A percentile compares a stretch with the other conserved stretches of the same genome.
Conservation (phyloP, 2,329 filamentous ascomycete species). For the Alternaria sp. region DNA sequence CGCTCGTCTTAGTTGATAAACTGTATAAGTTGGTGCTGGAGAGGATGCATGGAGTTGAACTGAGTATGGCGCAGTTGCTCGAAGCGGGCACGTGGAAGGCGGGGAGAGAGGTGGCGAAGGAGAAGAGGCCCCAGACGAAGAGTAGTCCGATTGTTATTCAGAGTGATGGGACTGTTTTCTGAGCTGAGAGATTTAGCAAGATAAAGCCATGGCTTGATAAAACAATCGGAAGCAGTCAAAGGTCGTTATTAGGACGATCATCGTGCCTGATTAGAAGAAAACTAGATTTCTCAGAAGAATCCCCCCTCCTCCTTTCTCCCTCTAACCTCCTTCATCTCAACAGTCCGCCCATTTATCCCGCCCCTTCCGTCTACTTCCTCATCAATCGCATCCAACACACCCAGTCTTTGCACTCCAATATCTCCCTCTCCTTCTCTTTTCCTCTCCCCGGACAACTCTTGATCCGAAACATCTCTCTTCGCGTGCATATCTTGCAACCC, state of each 20-base stretch:
- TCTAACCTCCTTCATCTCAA: not conserved
- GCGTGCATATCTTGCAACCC: not conserved
- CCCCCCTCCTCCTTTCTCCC: not conserved
- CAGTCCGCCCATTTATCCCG: not conserved
- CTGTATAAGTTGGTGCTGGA: slow-evolving; percentile 71
- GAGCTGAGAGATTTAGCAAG: not conserved
- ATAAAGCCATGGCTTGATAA: not conserved
- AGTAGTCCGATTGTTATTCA: slow-evolving; percentile 39
- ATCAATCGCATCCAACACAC: not conserved
- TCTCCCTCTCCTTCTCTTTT: no score
- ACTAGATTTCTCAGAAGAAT: not conserved
- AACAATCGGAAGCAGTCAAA: not conserved
- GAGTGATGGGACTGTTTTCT: slow-evolving; percentile 41
- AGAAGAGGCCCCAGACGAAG: slow-evolving; percentile 32
- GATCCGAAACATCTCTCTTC: not conserved
- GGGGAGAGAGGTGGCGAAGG: slow-evolving; percentile 32
- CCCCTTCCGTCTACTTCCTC: not conserved
- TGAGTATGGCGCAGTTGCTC: slow-evolving; percentile 84
- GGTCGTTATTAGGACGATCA: not conserved
- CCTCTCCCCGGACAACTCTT: not conserved
- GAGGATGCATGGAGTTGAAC: slow-evolving; percentile 69
- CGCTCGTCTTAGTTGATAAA: slow-evolving; percentile 74
- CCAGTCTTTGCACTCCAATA: not conserved
- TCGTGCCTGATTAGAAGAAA: not conserved
- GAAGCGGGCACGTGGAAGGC: slow-evolving; percentile 95